Conservation (phyloP, 2,329 filamentous ascomycete genomes). For the Aspergillus viridinutans region DNA sequence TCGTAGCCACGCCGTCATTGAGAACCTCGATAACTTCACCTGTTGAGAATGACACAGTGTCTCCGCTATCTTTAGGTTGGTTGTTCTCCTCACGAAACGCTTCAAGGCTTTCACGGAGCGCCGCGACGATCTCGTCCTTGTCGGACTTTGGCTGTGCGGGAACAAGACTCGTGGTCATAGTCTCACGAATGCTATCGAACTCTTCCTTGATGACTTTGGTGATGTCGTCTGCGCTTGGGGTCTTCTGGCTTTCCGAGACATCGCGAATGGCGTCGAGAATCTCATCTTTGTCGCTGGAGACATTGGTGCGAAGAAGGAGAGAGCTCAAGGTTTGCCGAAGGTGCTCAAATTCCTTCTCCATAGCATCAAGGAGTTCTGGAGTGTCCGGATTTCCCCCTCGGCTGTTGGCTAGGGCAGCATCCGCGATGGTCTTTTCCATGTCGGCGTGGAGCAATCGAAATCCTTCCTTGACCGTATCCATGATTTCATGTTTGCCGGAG, state of each 20-base stretch:
- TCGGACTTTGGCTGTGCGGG: constrained; percentile 43
- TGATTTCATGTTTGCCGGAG: constrained; percentile 71
- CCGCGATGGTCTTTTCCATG: constrained; percentile 50
- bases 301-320: constrained; percentile 59
- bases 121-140: constrained; percentile 62
- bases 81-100: constrained; percentile 49
- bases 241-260: constrained; percentile 34
- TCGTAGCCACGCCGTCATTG: constrained; percentile 66
- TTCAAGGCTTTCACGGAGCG: constrained; percentile 42
- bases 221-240: constrained; percentile 16
- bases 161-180: constrained; percentile 28
- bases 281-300: constrained; percentile 56
- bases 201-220: constrained; percentile 54
- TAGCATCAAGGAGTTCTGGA: constrained; percentile 65
- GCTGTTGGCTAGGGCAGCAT: constrained; percentile 33
- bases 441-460: constrained; percentile 60
- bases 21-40: constrained; percentile 59
- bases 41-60: constrained; percentile 51
- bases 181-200: constrained; percentile 57
- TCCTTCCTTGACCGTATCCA: constrained; percentile 62
- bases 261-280: constrained; percentile 59
- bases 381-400: constrained; percentile 51
- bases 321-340: constrained; percentile 73
- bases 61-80: constrained; percentile 52
- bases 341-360: constrained; percentile 78